Evolutionary conservation across 108 stramenopile genomes (phyloP).

Genomic region (Nitzschia putrida): DNA sequence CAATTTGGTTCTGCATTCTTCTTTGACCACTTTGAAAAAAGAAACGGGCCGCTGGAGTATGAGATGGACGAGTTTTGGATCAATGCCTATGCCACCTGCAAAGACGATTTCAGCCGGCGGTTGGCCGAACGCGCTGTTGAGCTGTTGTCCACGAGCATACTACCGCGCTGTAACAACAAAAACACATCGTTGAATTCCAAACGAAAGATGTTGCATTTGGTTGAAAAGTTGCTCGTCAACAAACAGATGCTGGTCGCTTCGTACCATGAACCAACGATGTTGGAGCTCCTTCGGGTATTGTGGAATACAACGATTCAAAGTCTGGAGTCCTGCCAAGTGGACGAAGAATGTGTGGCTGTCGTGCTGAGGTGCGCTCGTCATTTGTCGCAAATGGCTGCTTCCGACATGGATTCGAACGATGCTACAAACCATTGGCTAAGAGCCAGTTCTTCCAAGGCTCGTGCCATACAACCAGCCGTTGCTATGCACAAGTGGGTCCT

Average conservation of each 20-base stretch:
- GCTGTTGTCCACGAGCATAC: not conserved
- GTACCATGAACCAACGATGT: not conserved
- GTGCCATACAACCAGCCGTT: too few relatives aligned
- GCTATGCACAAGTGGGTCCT: too few relatives aligned
- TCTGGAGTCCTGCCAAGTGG: conserved; percentile 12
- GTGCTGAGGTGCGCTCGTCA: conserved; percentile 11
- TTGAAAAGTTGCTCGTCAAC: not conserved
- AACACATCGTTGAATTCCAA: not conserved
- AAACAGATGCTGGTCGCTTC: not conserved
- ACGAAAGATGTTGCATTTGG: not conserved
- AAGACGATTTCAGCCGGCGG: not conserved
- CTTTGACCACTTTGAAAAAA: not conserved
- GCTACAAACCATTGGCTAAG: not conserved
- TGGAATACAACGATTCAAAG: conserved; percentile 3
- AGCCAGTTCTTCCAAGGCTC: too few relatives aligned
- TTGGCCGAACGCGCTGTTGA: conserved; percentile 1
- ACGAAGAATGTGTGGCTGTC: conserved; percentile 5
- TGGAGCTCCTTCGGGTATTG: not conserved
- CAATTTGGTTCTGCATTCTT: conserved; percentile 23
- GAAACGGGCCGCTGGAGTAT: conserved; percentile 18
- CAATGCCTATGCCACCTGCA: not conserved
- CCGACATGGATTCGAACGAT: not conserved
- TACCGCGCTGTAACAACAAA: not conserved
- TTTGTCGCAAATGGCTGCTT: conserved; percentile 1
- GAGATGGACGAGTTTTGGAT: conserved; percentile 17